Conservation (phyloP, 148 eudicot species). For the Rhododendron griersonianum region DNA sequence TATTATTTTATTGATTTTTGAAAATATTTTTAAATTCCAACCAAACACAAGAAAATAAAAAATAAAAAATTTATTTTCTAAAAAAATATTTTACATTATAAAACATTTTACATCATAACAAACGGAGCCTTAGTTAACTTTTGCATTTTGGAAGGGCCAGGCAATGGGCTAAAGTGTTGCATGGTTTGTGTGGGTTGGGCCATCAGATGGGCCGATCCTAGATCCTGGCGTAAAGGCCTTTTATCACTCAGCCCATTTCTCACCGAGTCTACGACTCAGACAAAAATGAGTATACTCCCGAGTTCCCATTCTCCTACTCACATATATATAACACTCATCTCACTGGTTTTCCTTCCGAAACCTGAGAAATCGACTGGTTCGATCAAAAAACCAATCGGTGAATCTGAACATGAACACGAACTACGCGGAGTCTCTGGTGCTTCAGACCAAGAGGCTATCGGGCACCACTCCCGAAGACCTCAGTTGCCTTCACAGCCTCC, state of each 20-base stretch:
- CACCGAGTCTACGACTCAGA: background rate
- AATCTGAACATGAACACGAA: conserved; percentile 25
- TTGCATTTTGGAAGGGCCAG: too few relatives aligned
- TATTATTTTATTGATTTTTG: too few relatives aligned
- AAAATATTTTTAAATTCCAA: too few relatives aligned
- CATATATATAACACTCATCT: too few relatives aligned
- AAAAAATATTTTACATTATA: too few relatives aligned
- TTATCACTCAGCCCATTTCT: background rate
- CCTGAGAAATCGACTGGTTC: background rate
- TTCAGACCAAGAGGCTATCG: conserved; percentile 73
- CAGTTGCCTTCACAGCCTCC: conserved; percentile 39
- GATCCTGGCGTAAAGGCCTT: background rate
- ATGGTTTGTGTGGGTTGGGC: too few relatives aligned
- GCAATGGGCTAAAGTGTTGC: background rate
- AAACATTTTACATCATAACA: too few relatives aligned
- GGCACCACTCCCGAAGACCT: conserved; percentile 36
- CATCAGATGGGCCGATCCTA: background rate
- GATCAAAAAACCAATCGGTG: background rate
- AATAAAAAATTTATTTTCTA: too few relatives aligned
- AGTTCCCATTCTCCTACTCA: too few relatives aligned
- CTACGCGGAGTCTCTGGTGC: conserved; percentile 52
- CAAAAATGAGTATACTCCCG: too few relatives aligned
- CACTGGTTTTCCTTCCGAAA: background rate
- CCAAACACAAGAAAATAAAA: too few relatives aligned
- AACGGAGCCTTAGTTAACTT: too few relatives aligned